Evolutionary conservation across 768 basidiomycete genomes (phyloP).

Genomic region (Cystobasidium tubakii): DNA sequence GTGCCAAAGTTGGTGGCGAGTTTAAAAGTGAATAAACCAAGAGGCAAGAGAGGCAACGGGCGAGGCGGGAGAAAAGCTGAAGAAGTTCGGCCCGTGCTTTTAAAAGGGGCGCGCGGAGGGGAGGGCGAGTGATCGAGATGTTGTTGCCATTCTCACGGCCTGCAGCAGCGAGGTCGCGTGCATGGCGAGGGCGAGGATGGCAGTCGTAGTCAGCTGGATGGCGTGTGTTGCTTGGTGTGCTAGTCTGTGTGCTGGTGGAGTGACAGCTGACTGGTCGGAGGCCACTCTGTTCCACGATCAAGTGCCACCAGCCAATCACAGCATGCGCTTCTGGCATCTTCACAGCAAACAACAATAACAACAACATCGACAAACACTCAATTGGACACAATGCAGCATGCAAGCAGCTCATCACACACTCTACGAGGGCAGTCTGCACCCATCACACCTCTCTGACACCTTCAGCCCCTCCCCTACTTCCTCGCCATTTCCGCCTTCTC

Average conservation of each 20-base stretch:
- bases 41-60: slow-evolving; percentile 1
- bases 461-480: no score
- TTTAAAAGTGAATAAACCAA: background rate
- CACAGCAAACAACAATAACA: background rate
- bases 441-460: no score
- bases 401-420: background rate
- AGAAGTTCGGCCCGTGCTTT: background rate
- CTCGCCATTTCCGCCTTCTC: no score
- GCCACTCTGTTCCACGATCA: no score
- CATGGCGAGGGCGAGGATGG: background rate
- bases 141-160: background rate
- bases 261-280: no score
- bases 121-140: background rate
- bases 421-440: background rate
- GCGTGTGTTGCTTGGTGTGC: background rate
- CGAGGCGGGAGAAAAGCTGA: background rate
- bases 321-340: background rate
- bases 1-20: no score
- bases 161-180: background rate
- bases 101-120: background rate
- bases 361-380: background rate
- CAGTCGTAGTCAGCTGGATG: background rate
- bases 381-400: background rate
- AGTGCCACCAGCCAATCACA: background rate
- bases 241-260: no score